These are phyloP conservation scores for Centella asiatica DNA, from an alignment of 129 eudicot genomes.

Conservation along the genomic window DNA sequence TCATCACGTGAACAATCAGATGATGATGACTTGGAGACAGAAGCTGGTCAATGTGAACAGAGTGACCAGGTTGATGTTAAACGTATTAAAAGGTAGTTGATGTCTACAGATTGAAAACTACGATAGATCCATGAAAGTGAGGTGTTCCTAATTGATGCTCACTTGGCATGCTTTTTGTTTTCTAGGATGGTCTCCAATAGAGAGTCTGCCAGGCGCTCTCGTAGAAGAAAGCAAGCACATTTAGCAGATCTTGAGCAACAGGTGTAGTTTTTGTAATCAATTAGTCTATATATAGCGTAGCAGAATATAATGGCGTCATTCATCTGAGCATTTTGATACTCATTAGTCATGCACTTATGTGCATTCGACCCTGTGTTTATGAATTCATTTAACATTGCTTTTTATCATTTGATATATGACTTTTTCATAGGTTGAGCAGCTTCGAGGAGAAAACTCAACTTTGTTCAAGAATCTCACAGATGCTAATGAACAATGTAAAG, in stretches of 20 bases:
- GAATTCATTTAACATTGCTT: background rate
- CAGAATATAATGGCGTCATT: background rate
- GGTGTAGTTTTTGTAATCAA: conserved; percentile 27
- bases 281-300: background rate
- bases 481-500: conserved; percentile 79
- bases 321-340: no score
- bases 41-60: conserved; percentile 75
- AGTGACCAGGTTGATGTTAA: conserved; percentile 57
- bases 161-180: conserved; percentile 8
- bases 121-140: no score
- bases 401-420: background rate
- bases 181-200: conserved; percentile 84
- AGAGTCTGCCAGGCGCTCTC: conserved; percentile 95
- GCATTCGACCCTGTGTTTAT: background rate
- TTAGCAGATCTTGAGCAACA: conserved; percentile 66
- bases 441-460: conserved; percentile 53
- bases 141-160: conserved; percentile 3
- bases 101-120: background rate
- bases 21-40: conserved; percentile 60
- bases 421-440: conserved; percentile 53
- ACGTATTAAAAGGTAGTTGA: conserved; percentile 56
- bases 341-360: background rate
- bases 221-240: conserved; percentile 74
- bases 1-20: conserved; percentile 56
- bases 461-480: conserved; percentile 69